Conservation (phyloP, 805 yeast species). For the Wickerhamomyces hampshirensis region DNA sequence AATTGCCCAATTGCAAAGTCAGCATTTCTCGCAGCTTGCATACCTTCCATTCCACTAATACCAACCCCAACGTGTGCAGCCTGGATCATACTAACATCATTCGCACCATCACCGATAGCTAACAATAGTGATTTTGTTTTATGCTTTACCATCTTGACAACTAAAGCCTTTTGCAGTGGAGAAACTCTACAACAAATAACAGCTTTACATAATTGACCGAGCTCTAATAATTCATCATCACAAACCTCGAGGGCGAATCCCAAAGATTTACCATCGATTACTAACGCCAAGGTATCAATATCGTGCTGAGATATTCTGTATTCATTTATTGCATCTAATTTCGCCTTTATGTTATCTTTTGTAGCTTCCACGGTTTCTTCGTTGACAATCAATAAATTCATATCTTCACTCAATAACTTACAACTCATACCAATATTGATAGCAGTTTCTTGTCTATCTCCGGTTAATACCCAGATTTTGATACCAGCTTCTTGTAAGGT, state of each 20-base stretch:
- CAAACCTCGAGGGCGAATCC: constrained; percentile 82
- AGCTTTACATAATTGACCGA: constrained; percentile 87
- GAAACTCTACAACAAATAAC: constrained; percentile 98
- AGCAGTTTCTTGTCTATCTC: constrained; percentile 98
- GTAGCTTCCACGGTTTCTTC: constrained; percentile 84
- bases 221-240: constrained; percentile 70
- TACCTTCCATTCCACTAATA: constrained; percentile 98
- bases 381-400: constrained; percentile 86
- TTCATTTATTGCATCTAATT: constrained; percentile 66
- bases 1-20: constrained; percentile 97
- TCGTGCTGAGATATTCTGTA: constrained; percentile 66
- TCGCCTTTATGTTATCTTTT: constrained; percentile 62
- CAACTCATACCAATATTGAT: constrained; percentile 98
- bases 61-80: constrained; percentile 99
- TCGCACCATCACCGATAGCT: constrained; percentile 99
- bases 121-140: constrained; percentile 67
- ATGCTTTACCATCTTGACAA: constrained; percentile 88
- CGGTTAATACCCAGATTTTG: constrained; percentile 96
- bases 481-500: constrained; percentile 95
- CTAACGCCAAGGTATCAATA: constrained; percentile 73
- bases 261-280: constrained; percentile 92
- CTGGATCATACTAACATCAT: constrained; percentile 98
- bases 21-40: constrained; percentile 98
- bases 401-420: constrained; percentile 87
- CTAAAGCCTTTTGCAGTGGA: constrained; percentile 94